Conservation (phyloP, 75 land plant species). For the Pseudotsuga menziesii region DNA sequence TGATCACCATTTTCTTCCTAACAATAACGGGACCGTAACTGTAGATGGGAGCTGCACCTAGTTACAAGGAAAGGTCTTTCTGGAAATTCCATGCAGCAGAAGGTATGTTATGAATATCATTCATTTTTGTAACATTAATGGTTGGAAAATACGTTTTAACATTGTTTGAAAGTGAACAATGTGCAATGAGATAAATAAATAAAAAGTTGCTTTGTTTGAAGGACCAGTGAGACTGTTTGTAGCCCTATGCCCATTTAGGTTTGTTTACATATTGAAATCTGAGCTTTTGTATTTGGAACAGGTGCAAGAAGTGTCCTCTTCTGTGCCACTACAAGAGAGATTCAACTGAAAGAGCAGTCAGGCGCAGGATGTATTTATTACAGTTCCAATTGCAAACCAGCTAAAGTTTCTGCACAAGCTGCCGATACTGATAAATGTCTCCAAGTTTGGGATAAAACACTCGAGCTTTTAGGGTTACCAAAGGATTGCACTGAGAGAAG, state of each 20-base stretch:
- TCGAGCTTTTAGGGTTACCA: not conserved
- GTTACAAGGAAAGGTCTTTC: not conserved
- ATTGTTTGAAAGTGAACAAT: too few relatives aligned
- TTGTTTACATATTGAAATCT: too few relatives aligned
- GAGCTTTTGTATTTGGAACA: not conserved
- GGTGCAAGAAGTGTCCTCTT: constrained; percentile 21
- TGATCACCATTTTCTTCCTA: too few relatives aligned
- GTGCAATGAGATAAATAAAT: too few relatives aligned
- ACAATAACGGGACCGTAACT: not conserved
- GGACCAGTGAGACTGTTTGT: too few relatives aligned
- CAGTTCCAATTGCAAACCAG: constrained; percentile 11
- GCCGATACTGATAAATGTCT: not conserved
- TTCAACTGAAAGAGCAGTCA: not conserved
- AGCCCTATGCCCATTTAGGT: too few relatives aligned
- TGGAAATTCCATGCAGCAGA: constrained; percentile 11
- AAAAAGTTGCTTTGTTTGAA: too few relatives aligned
- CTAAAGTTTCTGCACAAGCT: not conserved
- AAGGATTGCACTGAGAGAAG: not conserved
- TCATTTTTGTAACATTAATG: too few relatives aligned
- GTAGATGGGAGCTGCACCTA: not conserved
- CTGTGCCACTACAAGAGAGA: not conserved
- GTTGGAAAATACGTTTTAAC: too few relatives aligned
- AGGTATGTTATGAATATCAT: not conserved
- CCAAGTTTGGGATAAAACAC: not conserved
- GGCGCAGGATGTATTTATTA: constrained; percentile 7